Base-by-base conservation (phyloP, 495 filamentous ascomycete species). In the Annulohypoxylon maeteangense region DNA sequence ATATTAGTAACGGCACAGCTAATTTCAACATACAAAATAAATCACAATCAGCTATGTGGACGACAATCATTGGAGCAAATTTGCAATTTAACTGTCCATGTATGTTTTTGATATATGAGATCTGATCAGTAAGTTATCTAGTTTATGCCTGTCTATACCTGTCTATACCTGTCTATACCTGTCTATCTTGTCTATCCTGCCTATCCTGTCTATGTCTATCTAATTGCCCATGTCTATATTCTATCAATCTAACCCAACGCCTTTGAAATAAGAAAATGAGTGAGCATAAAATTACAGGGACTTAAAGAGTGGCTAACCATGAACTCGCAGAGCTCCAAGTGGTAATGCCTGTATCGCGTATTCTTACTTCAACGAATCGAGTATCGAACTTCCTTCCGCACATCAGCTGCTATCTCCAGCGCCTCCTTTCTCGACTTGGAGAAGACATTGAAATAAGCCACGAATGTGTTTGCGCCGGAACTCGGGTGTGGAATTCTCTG, bases 361-460 rank as follows among this genome's bases (percentile, higher is more conserved):
- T 23, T 31, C n/a, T 29, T n/a, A 11, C 25, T 47, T 68, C 23
- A 69, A 48, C 71, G 71, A 54, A 78, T 67, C 20, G 75, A 67
- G 44, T 71, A 76, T 59, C 72, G 70, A 8, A 80, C 63, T 44
- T 71, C 76, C 34, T 63, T 55, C 54, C 66, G 73, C 27, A 80
- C 71, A 18, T 61, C 62, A 18, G 66, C 32, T 32, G 75, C 75
- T 22, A 77, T 51, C n/a, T 72, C 50, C 25, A 80, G 29, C 3
- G 70, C 75, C 32, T 77, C 72, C 22, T 56, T 51, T 48, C 76
- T 72, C 25, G 74, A 76, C 25, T 70, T 70, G n/a, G 78, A 80
- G 63, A 80, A 78, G 25, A 80, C 74, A 31, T 78, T 78, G 42
- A 78, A 76, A 57, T 77, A 80, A 6, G 77, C 76, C 16, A 80